These are phyloP conservation scores for Gymnopus androsaceus DNA, from an alignment of 1,284 basidiomycete genomes.

Conservation along the genomic window DNA sequence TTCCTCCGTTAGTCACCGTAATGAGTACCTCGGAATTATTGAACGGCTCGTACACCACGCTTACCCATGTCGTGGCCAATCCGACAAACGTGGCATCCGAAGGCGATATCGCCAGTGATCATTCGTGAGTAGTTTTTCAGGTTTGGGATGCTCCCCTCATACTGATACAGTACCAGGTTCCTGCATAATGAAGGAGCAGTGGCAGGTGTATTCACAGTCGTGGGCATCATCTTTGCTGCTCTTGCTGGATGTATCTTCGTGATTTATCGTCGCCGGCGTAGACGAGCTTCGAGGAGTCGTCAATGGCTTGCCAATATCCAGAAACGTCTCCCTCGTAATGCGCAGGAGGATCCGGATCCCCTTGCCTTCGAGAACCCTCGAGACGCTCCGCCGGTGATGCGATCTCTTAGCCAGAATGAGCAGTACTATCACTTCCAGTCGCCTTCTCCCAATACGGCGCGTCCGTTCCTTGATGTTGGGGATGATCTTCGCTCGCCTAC, in stretches of 20 bases:
- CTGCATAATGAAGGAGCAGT: constrained; percentile 55
- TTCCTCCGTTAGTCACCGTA: constrained; percentile 49
- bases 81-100: constrained; percentile 32
- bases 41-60: constrained; percentile 43
- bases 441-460: constrained; percentile 2
- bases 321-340: constrained; percentile 33
- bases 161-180: constrained; percentile 43
- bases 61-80: constrained; percentile 53
- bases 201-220: constrained; percentile 56
- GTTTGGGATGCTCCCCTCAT: background rate
- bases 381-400: constrained; percentile 25
- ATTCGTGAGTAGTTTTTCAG: constrained; percentile 11
- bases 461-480: constrained; percentile 7
- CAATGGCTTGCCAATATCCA: constrained; percentile 39
- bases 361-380: constrained; percentile 35
- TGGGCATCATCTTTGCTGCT: constrained; percentile 45
- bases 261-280: constrained; percentile 42
- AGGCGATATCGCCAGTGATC: constrained; percentile 21
- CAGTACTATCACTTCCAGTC: constrained; percentile 7
- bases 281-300: constrained; percentile 27
- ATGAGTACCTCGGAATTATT: constrained; percentile 44
- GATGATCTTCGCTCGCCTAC: background rate
- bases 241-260: constrained; percentile 37
- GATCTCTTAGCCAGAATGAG: constrained; percentile 12
- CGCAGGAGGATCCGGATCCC: constrained; percentile 33